Evolutionary conservation across 805 yeast species (phyloP), one percentile per base, ranked within the genome.

Genomic region (Isabelozyma pseudorhagii): DNA sequence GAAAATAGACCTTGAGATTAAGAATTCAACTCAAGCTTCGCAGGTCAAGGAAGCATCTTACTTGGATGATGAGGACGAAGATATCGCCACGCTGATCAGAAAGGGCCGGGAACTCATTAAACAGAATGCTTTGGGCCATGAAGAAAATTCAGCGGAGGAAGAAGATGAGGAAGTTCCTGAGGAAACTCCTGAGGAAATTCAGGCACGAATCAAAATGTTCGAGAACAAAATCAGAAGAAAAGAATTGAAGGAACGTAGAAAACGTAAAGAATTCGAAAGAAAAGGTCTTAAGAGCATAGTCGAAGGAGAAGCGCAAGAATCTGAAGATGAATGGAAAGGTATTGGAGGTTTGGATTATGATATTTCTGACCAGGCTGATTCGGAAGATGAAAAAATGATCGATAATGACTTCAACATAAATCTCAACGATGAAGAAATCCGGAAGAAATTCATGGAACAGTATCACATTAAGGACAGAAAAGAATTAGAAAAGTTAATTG

Each of bases 311-410:
- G 96, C 96, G 42, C 91, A 81, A 56, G 96, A 89, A 69, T 87
- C 94, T 38, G 96, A 89, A 52, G 96, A 89, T 72, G 96, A 89
- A 70, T 89, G 90, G 88, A 79, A 79, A 45, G 96, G 94, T 3
- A 58, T 86, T 45, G 94, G 93, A 54, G 96, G 96, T 51, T 72
- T 61, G 5, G 92, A 86, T 56, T 87, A 84, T 3, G 85, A 81
- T 52, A 48, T 61, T 1, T 77, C 81, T 14, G 85, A 79, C 52
- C 81, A 72, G 41, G 85, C 83, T 46, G 82, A 87, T 62, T 81
- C 89, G 25, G 96, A 88, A 53, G 88, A 87, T 60, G 94, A 87
- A 65, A 76, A 70, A 53, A 83, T 88, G 89, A 78, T 87, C 50
- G 93, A 88, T 66, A 90, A 88, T 71, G 74, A 77, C 28, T 76